Evolutionary conservation across 306 rosid species (phyloP).

Genomic region (Prunus dulcis): DNA sequence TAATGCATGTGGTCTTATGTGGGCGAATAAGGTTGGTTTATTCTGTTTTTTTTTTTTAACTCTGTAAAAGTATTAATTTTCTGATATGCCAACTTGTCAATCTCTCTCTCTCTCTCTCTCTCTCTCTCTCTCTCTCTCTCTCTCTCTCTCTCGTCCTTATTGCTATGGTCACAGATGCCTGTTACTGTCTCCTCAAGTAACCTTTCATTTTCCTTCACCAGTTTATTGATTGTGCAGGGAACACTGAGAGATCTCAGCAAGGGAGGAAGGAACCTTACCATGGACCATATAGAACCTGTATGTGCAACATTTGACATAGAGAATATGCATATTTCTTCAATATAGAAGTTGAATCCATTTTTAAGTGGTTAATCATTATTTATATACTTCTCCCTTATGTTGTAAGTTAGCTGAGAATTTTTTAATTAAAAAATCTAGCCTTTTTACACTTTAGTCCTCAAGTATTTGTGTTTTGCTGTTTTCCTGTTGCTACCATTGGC

Average conservation of each 20-base stretch:
- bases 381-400: not conserved
- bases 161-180: not conserved
- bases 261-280: constrained; percentile 68
- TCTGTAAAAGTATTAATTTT: not conserved
- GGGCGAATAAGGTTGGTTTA: constrained; percentile 91
- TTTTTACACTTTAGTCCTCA: not conserved
- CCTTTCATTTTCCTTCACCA: constrained; percentile 24
- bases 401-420: not conserved
- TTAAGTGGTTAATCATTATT: not conserved
- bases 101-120: not conserved
- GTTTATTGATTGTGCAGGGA: constrained; percentile 65
- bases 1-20: constrained; percentile 98
- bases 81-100: not conserved
- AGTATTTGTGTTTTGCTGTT: not conserved
- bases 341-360: not conserved
- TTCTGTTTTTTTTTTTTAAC: constrained; percentile 10
- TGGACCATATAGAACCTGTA: constrained; percentile 69
- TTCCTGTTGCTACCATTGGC: not conserved
- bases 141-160: constrained; percentile 2
- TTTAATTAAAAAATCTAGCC: not conserved
- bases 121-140: not conserved
- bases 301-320: constrained; percentile 22
- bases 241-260: constrained; percentile 94
- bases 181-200: constrained; percentile 3
- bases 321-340: not conserved